Base-by-base conservation (phyloP, 495 filamentous ascomycete genomes). In the Daldinia caldariorum region DNA sequence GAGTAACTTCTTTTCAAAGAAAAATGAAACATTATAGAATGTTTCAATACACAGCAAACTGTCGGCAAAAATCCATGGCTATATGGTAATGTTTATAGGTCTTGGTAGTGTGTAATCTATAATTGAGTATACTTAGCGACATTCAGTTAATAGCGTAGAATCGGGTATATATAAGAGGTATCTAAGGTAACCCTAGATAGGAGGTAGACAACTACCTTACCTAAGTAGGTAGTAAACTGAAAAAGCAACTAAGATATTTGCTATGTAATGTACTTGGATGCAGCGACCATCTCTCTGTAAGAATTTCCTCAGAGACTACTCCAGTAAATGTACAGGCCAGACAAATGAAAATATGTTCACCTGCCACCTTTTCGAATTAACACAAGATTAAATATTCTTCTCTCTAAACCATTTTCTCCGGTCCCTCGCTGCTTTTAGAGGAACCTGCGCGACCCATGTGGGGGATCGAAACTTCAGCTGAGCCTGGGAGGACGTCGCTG, bases 371-470 rank as follows among this genome's bases (percentile, higher is more conserved):
- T 16, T 16, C 1, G 13, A 53, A 53, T n/a, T 4, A 53, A 53
- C 2, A 14, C 49, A 16, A 16, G 22, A 53, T 32, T 13, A 34
- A 59, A 14, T 16, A 13, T 1, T 31, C 35, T n/a, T 2, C 18
- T 16, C n/a, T n/a, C 58, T 60, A 73, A n/a, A 67, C 71, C 47
- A 73, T 70, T 58, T 75, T 77, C 63, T 77, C 75, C 2, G 73
- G 70, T 0, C 69, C 69, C 14, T 75, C 67, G 35, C 73, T 77
- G 69, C 91, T 94, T 76, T 84, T 85, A 76, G 91, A 94, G 63
- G 91, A 88, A 45, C 79, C 80, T 38, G 93, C 86, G 58, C 89
- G 88, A 79, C 95, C 95, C 59, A 80, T 94, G 56, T 79, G 80
- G 38, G 69, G 61, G 6, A 22, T 20, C 3, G 66, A 7, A 1